Percentiles rank a stretch among this genome's conserved stretches.
These are phyloP conservation scores for Aegilops longissima DNA, from an alignment of 176 grass and related monocot genomes.

Conservation along the genomic window DNA sequence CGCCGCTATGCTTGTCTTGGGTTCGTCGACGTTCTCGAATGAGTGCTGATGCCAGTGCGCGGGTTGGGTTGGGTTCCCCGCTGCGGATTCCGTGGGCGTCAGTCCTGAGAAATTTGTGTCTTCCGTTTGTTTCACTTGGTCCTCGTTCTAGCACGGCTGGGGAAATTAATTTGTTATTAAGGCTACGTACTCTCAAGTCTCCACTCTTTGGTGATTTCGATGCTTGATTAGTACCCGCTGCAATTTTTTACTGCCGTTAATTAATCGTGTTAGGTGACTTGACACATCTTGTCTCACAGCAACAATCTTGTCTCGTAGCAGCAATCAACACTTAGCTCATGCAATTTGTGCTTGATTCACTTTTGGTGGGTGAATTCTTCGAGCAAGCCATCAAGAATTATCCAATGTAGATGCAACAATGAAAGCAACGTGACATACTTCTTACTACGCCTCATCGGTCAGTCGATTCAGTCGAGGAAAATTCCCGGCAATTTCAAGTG, in stretches of 20 bases:
- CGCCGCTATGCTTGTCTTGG: background rate
- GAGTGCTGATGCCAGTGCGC: background rate
- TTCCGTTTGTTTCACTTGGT: background rate
- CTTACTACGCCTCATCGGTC: background rate
- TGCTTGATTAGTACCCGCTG: background rate
- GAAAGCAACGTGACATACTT: background rate
- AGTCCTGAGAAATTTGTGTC: background rate
- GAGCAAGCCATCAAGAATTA: background rate
- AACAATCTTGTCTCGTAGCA: background rate
- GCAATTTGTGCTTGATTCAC: background rate
- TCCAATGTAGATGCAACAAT: background rate
- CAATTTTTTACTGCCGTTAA: background rate
- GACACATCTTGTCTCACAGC: background rate
- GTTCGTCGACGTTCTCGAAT: background rate
- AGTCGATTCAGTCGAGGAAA: slow-evolving; percentile 1
- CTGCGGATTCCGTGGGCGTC: background rate
- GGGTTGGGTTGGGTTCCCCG: slow-evolving; percentile 6
- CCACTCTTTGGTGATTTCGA: background rate
- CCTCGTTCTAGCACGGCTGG: background rate
- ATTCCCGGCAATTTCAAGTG: slow-evolving; percentile 35
- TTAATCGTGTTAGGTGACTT: background rate
- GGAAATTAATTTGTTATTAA: background rate
- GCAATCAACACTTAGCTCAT: background rate
- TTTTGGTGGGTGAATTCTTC: background rate
- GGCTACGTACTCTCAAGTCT: background rate